These are phyloP conservation scores for Phytopythium mirpurense DNA, from an alignment of 352 stramenopile species.

Conservation along the genomic window DNA sequence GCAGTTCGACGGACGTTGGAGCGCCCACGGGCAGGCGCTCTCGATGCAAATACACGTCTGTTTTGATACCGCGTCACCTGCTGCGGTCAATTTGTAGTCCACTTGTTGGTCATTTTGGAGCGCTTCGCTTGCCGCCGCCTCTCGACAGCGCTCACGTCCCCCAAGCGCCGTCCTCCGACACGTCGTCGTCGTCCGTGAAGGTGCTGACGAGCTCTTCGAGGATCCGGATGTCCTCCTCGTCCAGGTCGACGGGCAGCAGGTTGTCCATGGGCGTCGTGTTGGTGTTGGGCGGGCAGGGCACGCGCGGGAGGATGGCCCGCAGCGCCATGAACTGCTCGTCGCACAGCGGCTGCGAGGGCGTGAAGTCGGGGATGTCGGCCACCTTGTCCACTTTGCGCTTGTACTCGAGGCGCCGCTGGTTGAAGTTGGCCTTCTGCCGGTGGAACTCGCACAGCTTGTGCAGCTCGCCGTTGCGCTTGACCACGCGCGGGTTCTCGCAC, in stretches of 20 bases:
- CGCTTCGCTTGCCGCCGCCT: too few species aligned
- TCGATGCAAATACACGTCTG: conserved; percentile 1
- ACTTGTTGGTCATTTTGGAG: too few species aligned
- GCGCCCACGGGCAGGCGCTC: not conserved
- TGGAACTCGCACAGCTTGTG: conserved; percentile 29
- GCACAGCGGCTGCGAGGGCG: conserved; percentile 3
- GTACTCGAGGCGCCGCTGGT: conserved; percentile 20
- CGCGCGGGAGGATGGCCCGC: conserved; percentile 3
- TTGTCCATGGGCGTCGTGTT: not conserved
- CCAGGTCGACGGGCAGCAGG: conserved; percentile 8
- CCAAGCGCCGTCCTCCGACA: too few species aligned
- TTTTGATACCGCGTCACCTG: too few species aligned
- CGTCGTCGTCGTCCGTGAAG: conserved; percentile 7
- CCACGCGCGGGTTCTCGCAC: conserved; percentile 27
- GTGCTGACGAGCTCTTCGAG: conserved; percentile 14
- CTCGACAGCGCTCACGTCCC: too few species aligned
- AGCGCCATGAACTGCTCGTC: conserved; percentile 9
- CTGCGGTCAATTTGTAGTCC: too few species aligned
- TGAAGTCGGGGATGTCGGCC: conserved; percentile 6
- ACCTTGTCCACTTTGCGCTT: conserved; percentile 10
- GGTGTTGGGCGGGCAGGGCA: not conserved
- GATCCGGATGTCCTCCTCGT: conserved; percentile 13
- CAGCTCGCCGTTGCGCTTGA: conserved; percentile 37
- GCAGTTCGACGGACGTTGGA: too few species aligned
- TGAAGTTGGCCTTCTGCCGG: conserved; percentile 24